phyloP scores from a whole-genome alignment of 805 yeast genomes.

The Suhomyces prunicola region DNA sequence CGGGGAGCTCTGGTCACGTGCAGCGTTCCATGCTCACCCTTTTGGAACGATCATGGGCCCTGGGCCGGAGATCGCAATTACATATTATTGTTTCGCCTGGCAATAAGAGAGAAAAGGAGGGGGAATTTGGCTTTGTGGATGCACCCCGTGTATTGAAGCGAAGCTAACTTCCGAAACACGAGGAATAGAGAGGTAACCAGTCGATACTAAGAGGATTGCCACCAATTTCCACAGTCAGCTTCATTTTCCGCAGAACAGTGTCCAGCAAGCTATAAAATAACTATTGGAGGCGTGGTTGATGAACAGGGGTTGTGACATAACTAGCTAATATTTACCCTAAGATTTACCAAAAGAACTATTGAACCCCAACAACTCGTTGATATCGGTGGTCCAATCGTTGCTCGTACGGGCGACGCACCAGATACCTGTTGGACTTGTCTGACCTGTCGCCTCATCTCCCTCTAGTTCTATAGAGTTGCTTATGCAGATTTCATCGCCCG shows the following conservation, averaged over 20 bases:
- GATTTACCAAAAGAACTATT: conserved; percentile 60
- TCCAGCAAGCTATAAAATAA: too few relatives aligned
- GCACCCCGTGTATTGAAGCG: not conserved
- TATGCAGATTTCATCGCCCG: conserved; percentile 78
- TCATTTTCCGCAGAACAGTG: too few relatives aligned
- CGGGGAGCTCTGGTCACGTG: not conserved
- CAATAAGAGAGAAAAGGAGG: not conserved
- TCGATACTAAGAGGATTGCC: not conserved
- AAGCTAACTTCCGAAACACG: not conserved
- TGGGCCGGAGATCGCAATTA: not conserved
- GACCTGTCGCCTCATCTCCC: not conserved
- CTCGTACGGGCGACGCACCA: conserved; percentile 84
- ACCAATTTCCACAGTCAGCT: not conserved
- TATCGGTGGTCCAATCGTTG: conserved; percentile 89
- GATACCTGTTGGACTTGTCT: conserved; percentile 48
- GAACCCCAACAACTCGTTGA: conserved; percentile 85
- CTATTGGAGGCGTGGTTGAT: not conserved
- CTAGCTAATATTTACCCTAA: not conserved
- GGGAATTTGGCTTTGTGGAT: not conserved
- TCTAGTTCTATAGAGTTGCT: conserved; percentile 43
- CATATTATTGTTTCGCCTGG: not conserved
- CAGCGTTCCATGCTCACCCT: not conserved
- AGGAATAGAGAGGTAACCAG: not conserved
- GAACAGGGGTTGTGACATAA: not conserved
- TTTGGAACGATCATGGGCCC: not conserved